These are phyloP conservation scores for Cephalotrichum gorgonifer DNA, from an alignment of 2,329 filamentous ascomycete species.

Conservation along the genomic window DNA sequence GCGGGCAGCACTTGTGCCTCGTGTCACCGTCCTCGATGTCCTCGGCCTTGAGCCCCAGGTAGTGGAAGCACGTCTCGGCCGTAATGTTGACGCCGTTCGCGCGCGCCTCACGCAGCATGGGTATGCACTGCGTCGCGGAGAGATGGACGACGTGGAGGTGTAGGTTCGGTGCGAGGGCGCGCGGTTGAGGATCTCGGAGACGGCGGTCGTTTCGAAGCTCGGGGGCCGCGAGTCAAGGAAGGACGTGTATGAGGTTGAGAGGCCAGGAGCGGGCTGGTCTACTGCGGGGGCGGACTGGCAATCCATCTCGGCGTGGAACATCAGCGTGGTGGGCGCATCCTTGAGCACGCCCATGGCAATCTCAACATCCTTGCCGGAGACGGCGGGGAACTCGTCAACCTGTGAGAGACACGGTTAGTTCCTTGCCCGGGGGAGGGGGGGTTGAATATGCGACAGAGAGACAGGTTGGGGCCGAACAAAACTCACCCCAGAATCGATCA, in stretches of 20 bases:
- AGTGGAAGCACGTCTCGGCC: slow-evolving; percentile 93
- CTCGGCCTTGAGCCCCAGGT: slow-evolving; percentile 76
- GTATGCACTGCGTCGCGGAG: slow-evolving; percentile 80
- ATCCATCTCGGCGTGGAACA: slow-evolving; percentile 99
- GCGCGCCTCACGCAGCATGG: slow-evolving; percentile 65
- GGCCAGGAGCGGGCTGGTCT: slow-evolving; percentile 58
- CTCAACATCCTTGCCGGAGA: slow-evolving; percentile 68
- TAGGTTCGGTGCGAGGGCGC: slow-evolving; percentile 68
- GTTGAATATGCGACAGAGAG: background rate
- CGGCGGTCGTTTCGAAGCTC: slow-evolving; percentile 81
- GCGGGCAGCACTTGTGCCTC: slow-evolving; percentile 89
- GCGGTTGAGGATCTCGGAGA: slow-evolving; percentile 75
- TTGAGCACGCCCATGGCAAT: slow-evolving; percentile 74
- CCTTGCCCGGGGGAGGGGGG: background rate
- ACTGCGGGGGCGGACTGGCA: slow-evolving; percentile 79
- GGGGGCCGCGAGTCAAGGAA: slow-evolving; percentile 88
- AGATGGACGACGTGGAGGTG: slow-evolving; percentile 91
- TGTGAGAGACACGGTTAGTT: slow-evolving; percentile 21
- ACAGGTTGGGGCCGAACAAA: background rate
- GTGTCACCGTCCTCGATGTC: slow-evolving; percentile 77
- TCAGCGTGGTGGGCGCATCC: slow-evolving; percentile 76
- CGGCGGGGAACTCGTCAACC: slow-evolving; percentile 92
- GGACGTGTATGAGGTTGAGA: slow-evolving; percentile 71
- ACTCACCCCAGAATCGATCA: slow-evolving; percentile 91
- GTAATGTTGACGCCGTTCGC: slow-evolving; percentile 71